Percentiles rank a stretch among this genome's conserved stretches.
Conservation (phyloP, 192 early-diverging fungal species). For the Coemansia sp. region DNA sequence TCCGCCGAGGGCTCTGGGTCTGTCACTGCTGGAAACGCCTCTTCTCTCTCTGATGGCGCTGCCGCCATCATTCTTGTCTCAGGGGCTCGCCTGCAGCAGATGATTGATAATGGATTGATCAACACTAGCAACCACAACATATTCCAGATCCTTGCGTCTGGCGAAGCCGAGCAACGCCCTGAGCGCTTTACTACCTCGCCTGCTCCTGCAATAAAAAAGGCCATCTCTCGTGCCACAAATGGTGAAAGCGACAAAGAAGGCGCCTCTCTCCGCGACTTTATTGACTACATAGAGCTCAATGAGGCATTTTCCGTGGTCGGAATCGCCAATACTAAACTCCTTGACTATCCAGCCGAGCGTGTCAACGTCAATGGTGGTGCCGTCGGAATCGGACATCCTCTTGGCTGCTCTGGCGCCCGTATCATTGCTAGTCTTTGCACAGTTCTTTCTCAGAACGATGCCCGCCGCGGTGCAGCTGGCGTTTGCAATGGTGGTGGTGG, state of each 20-base stretch:
- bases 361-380: slow-evolving; percentile 96
- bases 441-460: slow-evolving; percentile 69
- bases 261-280: slow-evolving; percentile 56
- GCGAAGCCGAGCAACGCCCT: slow-evolving; percentile 73
- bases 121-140: slow-evolving; percentile 24
- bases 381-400: slow-evolving; percentile 94
- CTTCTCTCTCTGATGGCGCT: slow-evolving; percentile 78
- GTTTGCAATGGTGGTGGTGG: slow-evolving; percentile 98
- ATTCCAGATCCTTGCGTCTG: slow-evolving; percentile 65
- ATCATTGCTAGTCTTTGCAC: slow-evolving; percentile 80
- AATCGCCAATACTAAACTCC: slow-evolving; percentile 81
- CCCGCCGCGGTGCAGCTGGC: slow-evolving; percentile 84
- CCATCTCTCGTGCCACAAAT: slow-evolving; percentile 62
- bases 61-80: slow-evolving; percentile 75
- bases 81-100: slow-evolving; percentile 56
- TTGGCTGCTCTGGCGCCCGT: slow-evolving; percentile 93
- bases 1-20: slow-evolving; percentile 69
- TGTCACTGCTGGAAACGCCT: slow-evolving; percentile 88
- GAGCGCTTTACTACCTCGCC: slow-evolving; percentile 75
- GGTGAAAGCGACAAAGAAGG: slow-evolving; percentile 46
- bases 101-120: slow-evolving; percentile 40
- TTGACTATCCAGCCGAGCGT: slow-evolving; percentile 70
- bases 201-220: slow-evolving; percentile 75
- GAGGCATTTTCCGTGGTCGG: slow-evolving; percentile 84
- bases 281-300: slow-evolving; percentile 82